A percentile compares a stretch with the other conserved stretches of the same genome.
phyloP scores from a whole-genome alignment of 2,329 filamentous ascomycete genomes.

The Curvularia sp. region DNA sequence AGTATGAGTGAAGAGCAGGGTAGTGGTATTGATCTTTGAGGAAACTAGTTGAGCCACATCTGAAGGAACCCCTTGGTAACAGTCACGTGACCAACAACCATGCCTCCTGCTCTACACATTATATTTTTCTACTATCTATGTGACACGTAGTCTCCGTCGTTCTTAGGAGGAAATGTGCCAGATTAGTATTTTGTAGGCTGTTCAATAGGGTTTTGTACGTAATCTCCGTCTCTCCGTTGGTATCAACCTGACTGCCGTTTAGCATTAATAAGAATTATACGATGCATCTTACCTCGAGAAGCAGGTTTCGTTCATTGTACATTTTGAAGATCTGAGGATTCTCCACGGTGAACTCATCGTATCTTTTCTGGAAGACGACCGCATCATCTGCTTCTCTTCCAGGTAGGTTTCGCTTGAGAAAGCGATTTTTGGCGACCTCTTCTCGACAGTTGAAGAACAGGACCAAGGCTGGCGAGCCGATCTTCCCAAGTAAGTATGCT shows the following conservation, averaged over 20 bases:
- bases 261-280: background rate
- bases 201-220: slow-evolving; percentile 8
- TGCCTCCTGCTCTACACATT: background rate
- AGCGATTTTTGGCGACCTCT: slow-evolving; percentile 10
- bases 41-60: background rate
- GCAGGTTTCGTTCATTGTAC: slow-evolving; percentile 17
- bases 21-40: background rate
- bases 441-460: slow-evolving; percentile 11
- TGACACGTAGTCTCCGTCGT: background rate
- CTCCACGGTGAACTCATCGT: slow-evolving; percentile 1
- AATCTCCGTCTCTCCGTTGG: slow-evolving; percentile 9
- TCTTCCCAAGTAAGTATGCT: background rate
- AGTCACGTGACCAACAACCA: background rate
- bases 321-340: slow-evolving; percentile 1
- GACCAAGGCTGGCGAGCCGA: slow-evolving; percentile 7
- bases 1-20: background rate
- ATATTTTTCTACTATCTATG: background rate
- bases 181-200: background rate
- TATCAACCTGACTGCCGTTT: slow-evolving; percentile 6
- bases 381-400: slow-evolving; percentile 12
- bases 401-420: slow-evolving; percentile 12
- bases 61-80: background rate
- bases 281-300: slow-evolving; percentile 3
- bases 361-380: slow-evolving; percentile 1
- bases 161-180: background rate